These are phyloP conservation scores for Parathielavia hyrcaniae DNA, from an alignment of 495 filamentous ascomycete species.

Conservation along the genomic window DNA sequence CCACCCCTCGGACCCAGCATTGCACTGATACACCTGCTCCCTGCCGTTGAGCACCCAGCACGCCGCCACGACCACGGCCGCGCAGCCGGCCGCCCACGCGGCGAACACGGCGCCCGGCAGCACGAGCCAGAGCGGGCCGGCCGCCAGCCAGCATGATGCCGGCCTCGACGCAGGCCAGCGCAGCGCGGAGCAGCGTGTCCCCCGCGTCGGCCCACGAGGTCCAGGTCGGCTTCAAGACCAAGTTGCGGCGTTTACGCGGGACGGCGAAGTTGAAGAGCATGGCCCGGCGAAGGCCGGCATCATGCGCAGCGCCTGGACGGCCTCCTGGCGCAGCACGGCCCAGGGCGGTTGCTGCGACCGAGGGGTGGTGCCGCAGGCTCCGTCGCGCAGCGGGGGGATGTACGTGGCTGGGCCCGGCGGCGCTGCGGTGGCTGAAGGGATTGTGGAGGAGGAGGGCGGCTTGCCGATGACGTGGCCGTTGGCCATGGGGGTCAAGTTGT, in stretches of 20 bases:
- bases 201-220: conserved; percentile 24
- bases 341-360: conserved; percentile 26
- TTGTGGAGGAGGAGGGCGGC: conserved; percentile 1
- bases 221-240: no score
- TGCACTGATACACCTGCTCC: conserved; percentile 20
- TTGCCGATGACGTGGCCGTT: neutral
- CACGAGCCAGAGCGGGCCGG: conserved; percentile 28
- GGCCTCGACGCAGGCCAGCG: conserved; percentile 29
- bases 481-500: neutral
- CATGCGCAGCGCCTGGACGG: conserved; percentile 21
- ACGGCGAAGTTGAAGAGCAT: no score
- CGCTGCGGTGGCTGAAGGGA: neutral
- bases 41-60: conserved; percentile 27
- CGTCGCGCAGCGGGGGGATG: conserved; percentile 35
- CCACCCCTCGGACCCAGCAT: conserved; percentile 15
- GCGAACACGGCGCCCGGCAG: conserved; percentile 30
- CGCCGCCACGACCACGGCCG: conserved; percentile 21
- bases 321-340: conserved; percentile 26
- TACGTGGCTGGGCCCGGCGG: conserved; percentile 23
- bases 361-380: conserved; percentile 33
- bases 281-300: conserved; percentile 25
- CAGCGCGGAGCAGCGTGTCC: conserved; percentile 19
- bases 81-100: conserved; percentile 22
- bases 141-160: conserved; percentile 24
- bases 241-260: no score